These are phyloP conservation scores for Rhododendron simsii DNA, from an alignment of 148 eudicot genomes.

Conservation along the genomic window DNA sequence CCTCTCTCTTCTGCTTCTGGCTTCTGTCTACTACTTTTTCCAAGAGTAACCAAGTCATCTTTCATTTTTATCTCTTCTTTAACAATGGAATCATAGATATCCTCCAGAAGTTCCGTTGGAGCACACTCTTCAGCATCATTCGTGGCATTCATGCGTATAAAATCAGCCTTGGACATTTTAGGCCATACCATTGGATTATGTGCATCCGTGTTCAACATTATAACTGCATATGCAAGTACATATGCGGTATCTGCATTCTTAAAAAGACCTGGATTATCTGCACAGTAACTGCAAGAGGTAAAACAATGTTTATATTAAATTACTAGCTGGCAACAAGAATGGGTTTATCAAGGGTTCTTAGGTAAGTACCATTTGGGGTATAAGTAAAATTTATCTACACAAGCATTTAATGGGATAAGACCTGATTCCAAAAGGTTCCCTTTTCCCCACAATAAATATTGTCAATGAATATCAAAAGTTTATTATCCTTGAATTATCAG, in stretches of 20 bases:
- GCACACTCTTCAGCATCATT: constrained; percentile 87
- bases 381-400: no score
- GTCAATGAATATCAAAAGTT: not conserved
- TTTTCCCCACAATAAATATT: not conserved
- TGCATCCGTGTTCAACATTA: no score
- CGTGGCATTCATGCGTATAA: constrained; percentile 70
- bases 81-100: constrained; percentile 89
- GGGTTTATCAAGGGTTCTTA: no score
- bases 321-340: no score
- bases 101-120: constrained; percentile 78
- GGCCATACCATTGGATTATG: constrained; percentile 39
- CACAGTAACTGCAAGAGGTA: no score
- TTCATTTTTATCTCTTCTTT: constrained; percentile 95
- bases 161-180: constrained; percentile 93
- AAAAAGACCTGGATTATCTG: no score
- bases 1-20: constrained; percentile 84
- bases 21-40: constrained; percentile 61
- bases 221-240: no score
- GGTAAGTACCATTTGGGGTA: no score
- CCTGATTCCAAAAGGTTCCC: not conserved
- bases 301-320: no score
- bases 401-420: not conserved
- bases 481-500: not conserved
- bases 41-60: constrained; percentile 54
- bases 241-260: no score